phyloP scores from a whole-genome alignment of 257 asterid species.

The Salvia miltiorrhiza region DNA sequence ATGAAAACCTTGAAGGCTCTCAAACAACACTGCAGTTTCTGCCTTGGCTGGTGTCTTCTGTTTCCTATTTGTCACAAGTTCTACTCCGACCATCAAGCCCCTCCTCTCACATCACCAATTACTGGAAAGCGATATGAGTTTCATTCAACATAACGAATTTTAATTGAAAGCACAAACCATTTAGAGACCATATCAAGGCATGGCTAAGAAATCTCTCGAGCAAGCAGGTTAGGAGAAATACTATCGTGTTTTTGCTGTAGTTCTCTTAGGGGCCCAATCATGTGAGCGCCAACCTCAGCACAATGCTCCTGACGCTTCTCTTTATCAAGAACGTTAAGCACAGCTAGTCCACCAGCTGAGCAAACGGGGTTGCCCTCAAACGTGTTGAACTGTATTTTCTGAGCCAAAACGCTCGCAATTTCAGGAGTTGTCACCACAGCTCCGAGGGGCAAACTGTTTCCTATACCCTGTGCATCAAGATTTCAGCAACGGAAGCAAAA shows the following conservation, averaged over 20 bases:
- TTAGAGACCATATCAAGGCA: no score
- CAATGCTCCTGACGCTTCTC: slow-evolving; percentile 90
- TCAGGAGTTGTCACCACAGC: slow-evolving; percentile 97
- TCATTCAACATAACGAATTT: neutral
- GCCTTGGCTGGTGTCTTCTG: no score
- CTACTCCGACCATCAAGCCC: slow-evolving; percentile 94
- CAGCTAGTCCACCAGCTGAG: slow-evolving; percentile 95
- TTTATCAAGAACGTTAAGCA: slow-evolving; percentile 76
- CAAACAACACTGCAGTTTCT: slow-evolving; percentile 74
- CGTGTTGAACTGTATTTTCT: slow-evolving; percentile 87
- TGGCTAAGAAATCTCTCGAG: no score
- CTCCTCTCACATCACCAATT: slow-evolving; percentile 92
- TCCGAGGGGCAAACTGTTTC: slow-evolving; percentile 94
- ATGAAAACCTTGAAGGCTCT: slow-evolving; percentile 78
- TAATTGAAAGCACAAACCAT: neutral
- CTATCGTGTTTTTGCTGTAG: slow-evolving; percentile 82
- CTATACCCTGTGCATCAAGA: slow-evolving; percentile 68
- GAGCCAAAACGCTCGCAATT: slow-evolving; percentile 84
- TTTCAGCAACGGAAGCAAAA: neutral
- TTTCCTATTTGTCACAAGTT: slow-evolving; percentile 74
- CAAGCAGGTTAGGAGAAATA: slow-evolving; percentile 26
- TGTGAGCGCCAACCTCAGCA: slow-evolving; percentile 78
- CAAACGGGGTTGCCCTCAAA: slow-evolving; percentile 98
- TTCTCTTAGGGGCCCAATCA: slow-evolving; percentile 58
- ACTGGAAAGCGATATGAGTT: slow-evolving; percentile 32